Percentiles rank a stretch among this genome's conserved stretches.
These are phyloP conservation scores for Podospora pseudopauciseta DNA, from an alignment of 495 filamentous ascomycete genomes.

Conservation along the genomic window DNA sequence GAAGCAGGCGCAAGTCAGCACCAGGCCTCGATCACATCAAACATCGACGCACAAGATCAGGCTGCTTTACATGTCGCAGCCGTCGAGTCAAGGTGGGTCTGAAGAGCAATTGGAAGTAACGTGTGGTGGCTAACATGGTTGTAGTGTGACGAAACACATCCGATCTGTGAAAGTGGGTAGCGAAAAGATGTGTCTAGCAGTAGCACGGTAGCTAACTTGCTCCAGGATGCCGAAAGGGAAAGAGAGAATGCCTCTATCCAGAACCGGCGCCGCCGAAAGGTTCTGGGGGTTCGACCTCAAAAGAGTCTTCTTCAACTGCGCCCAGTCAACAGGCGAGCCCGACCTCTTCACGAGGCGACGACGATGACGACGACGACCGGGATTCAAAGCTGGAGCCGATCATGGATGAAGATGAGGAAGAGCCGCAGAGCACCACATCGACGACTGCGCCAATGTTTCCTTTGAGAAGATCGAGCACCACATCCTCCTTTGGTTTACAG, in stretches of 20 bases:
- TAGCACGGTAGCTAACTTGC: slow-evolving; percentile 22
- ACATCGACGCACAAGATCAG: slow-evolving; percentile 87
- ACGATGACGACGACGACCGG: slow-evolving; percentile 53
- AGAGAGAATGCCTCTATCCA: slow-evolving; percentile 78
- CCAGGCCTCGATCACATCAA: slow-evolving; percentile 76
- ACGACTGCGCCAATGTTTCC: slow-evolving; percentile 35
- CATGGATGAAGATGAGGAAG: slow-evolving; percentile 62
- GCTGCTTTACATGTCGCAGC: slow-evolving; percentile 89
- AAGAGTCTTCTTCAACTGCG: slow-evolving; percentile 45
- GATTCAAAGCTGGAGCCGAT: slow-evolving; percentile 57
- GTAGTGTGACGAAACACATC: slow-evolving; percentile 81
- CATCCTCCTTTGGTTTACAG: slow-evolving; percentile 37
- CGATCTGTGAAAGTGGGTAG: slow-evolving; percentile 75
- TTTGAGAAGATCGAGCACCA: slow-evolving; percentile 43
- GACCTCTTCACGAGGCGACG: slow-evolving; percentile 50
- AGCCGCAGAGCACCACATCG: slow-evolving; percentile 35
- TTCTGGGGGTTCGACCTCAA: slow-evolving; percentile 42
- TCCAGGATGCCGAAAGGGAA: slow-evolving; percentile 78
- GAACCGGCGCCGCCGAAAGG: slow-evolving; percentile 56
- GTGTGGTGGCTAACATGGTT: slow-evolving; percentile 14
- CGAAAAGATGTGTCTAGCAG: slow-evolving; percentile 10
- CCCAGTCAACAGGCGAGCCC: slow-evolving; percentile 51
- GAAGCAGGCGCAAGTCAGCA: slow-evolving; percentile 56
- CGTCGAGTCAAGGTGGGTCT: slow-evolving; percentile 77
- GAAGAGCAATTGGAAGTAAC: neutral